A percentile compares a stretch with the other conserved stretches of the same genome.
Evolutionary conservation across 2,329 filamentous ascomycete genomes (phyloP).

Genomic region (Grosmannia serpens): DNA sequence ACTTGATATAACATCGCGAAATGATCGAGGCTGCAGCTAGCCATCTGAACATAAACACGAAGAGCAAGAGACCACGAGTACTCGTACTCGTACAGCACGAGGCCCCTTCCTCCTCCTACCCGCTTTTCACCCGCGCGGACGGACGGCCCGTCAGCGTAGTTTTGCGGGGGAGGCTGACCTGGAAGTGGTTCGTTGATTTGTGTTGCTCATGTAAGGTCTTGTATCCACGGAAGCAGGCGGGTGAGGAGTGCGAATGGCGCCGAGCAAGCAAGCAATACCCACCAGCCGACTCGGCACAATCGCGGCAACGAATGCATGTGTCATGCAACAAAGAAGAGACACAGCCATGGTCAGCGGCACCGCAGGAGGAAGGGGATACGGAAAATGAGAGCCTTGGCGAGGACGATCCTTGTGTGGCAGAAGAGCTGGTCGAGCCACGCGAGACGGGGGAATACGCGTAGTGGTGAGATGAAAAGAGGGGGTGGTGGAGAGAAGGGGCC

Average conservation of each 20-base stretch:
- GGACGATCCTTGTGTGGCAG: background rate
- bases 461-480: background rate
- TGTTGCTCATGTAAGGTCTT: too few relatives aligned
- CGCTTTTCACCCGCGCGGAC: background rate
- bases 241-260: background rate
- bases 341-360: background rate
- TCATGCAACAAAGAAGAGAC: background rate
- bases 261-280: background rate
- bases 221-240: background rate
- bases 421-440: background rate
- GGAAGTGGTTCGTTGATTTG: background rate
- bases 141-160: background rate
- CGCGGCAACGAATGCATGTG: background rate
- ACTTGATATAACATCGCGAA: too few relatives aligned
- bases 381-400: background rate
- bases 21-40: too few relatives aligned
- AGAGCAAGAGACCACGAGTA: background rate
- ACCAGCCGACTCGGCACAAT: background rate
- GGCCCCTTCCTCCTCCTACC: background rate
- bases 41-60: background rate
- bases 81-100: too few relatives aligned
- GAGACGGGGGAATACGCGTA: background rate
- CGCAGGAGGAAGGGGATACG: background rate
- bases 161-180: slow-evolving; percentile 3
- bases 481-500: background rate